phyloP scores from a whole-genome alignment of 345 rosid species.

The Arabidopsis arenosa region DNA sequence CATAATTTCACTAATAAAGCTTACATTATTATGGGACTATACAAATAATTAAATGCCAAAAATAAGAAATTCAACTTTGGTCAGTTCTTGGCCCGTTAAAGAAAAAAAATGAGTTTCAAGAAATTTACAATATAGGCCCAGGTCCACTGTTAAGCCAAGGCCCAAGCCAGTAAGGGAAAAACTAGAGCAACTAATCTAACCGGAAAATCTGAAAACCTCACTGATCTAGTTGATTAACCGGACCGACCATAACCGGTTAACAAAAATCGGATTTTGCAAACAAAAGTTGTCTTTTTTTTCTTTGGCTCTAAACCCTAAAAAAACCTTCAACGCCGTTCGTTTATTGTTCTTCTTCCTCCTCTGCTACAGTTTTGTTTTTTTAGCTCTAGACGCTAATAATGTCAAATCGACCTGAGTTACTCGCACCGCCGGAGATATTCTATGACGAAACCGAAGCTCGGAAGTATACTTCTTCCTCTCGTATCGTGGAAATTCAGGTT shows the following conservation, averaged over 20 bases:
- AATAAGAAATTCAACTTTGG: background rate
- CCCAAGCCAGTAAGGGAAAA: background rate
- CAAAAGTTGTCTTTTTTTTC: background rate
- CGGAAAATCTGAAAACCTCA: background rate
- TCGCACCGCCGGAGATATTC: slow-evolving; percentile 96
- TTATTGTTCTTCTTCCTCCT: background rate
- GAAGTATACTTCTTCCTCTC: slow-evolving; percentile 91
- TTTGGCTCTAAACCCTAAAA: slow-evolving; percentile 31
- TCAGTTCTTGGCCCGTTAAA: background rate
- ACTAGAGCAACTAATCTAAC: slow-evolving; percentile 2
- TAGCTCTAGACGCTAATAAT: slow-evolving; percentile 39
- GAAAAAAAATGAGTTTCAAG: background rate
- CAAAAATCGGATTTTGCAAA: background rate
- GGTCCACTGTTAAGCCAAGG: background rate
- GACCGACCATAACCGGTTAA: slow-evolving; percentile 8
- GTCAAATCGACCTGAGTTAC: slow-evolving; percentile 80
- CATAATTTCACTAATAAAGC: background rate
- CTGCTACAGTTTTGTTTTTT: background rate
- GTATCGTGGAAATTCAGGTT: slow-evolving; percentile 95
- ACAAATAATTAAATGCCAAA: background rate
- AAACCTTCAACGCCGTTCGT: slow-evolving; percentile 29
- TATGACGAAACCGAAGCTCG: slow-evolving; percentile 86
- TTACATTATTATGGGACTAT: background rate
- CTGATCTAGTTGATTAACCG: slow-evolving; percentile 12
- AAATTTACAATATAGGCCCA: background rate